These are phyloP conservation scores for Phytophthora citrophthora DNA, from an alignment of 352 stramenopile species.

Conservation along the genomic window DNA sequence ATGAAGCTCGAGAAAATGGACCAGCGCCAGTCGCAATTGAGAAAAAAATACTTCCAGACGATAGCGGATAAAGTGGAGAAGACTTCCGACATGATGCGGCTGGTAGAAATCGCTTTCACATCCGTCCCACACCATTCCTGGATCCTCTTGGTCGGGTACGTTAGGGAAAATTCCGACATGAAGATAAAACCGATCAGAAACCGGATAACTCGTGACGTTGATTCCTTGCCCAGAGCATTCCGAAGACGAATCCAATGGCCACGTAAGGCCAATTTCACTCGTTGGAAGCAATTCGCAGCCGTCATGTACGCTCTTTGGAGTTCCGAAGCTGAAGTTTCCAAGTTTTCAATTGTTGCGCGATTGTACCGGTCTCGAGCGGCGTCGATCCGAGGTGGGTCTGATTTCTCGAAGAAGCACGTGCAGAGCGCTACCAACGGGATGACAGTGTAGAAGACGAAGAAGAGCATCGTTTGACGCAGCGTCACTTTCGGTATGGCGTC, in stretches of 20 bases:
- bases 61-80: constrained; percentile 39
- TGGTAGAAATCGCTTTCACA: constrained; percentile 32
- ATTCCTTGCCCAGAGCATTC: constrained; percentile 36
- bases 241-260: constrained; percentile 47
- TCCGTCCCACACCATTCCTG: constrained; percentile 51
- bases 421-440: constrained; percentile 43
- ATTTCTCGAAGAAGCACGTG: constrained; percentile 46
- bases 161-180: constrained; percentile 56
- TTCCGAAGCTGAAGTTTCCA: constrained; percentile 26
- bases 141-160: constrained; percentile 43
- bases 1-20: constrained; percentile 38
- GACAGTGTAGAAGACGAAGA: constrained; percentile 51
- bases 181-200: constrained; percentile 58
- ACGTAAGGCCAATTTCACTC: constrained; percentile 30
- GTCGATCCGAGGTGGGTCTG: constrained; percentile 38
- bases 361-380: constrained; percentile 30
- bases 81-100: constrained; percentile 36
- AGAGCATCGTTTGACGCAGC: constrained; percentile 35
- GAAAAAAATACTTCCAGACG: constrained; percentile 39
- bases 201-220: constrained; percentile 41
- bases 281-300: constrained; percentile 25
- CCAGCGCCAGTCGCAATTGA: constrained; percentile 47
- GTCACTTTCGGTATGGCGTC: constrained; percentile 32
- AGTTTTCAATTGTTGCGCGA: constrained; percentile 18
- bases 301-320: constrained; percentile 26